Percentiles rank a stretch among this genome's conserved stretches.
Evolutionary conservation across 108 stramenopile genomes (phyloP).

Genomic region (Cyclostephanos invisitatus): DNA sequence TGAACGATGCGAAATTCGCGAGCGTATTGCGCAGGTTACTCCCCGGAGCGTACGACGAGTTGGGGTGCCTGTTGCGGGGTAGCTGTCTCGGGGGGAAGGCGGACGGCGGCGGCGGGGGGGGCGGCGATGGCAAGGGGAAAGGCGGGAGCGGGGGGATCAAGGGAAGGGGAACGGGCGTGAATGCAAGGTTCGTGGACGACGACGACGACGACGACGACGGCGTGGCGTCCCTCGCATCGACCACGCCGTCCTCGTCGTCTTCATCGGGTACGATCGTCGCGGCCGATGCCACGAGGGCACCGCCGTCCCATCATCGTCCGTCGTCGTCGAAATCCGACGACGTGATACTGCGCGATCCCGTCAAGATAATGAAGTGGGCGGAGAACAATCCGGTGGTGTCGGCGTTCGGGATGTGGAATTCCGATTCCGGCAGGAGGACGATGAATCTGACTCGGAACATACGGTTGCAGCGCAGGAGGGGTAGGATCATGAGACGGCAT

Average conservation of each 20-base stretch:
- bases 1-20: constrained; percentile 36
- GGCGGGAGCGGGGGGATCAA: background rate
- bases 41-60: constrained; percentile 43
- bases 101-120: background rate
- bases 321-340: background rate
- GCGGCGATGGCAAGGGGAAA: background rate
- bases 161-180: no score
- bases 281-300: no score
- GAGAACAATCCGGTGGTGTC: constrained; percentile 71
- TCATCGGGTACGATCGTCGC: no score
- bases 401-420: constrained; percentile 52
- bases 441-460: background rate
- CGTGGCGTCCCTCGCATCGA: no score
- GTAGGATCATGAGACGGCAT: background rate
- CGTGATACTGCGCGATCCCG: background rate
- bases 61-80: constrained; percentile 18
- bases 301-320: no score
- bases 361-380: constrained; percentile 64
- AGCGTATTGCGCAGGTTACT: constrained; percentile 32
- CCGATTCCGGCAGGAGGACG: constrained; percentile 38
- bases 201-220: background rate
- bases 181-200: background rate
- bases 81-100: no score
- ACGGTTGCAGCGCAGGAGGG: background rate
- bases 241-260: no score